Percentiles rank a stretch among this genome's conserved stretches.
Evolutionary conservation across 345 rosid species (phyloP).

Genomic region (Citropsis articulata): DNA sequence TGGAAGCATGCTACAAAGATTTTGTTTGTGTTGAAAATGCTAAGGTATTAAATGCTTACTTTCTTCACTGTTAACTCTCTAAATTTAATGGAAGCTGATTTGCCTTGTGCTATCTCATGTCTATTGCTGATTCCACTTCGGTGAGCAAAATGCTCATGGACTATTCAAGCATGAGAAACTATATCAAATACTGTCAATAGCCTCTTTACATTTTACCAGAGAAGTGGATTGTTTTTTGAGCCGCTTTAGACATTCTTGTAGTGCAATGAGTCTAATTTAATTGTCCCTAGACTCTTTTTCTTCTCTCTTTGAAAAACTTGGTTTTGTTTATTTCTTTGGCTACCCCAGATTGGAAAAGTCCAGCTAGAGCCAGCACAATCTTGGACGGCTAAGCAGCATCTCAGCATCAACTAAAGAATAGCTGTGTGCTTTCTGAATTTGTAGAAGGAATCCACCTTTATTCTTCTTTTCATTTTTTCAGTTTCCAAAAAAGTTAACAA

Average conservation of each 20-base stretch:
- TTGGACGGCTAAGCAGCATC: constrained; percentile 82
- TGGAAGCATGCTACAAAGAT: constrained; percentile 94
- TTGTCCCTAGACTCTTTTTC: background rate
- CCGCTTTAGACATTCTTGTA: background rate
- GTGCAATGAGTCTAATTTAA: background rate
- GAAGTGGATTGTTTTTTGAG: background rate
- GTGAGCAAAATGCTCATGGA: background rate
- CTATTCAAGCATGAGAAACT: background rate
- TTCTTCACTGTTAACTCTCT: background rate
- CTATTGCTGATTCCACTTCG: background rate
- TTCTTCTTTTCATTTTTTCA: background rate
- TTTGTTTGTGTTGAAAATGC: constrained; percentile 91
- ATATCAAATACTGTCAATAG: constrained; percentile 1
- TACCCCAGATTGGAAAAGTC: constrained; percentile 67
- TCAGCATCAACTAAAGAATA: constrained; percentile 43
- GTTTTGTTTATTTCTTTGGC: constrained; percentile 14
- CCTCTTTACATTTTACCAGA: background rate
- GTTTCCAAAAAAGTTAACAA: constrained; percentile 7
- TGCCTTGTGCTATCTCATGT: background rate
- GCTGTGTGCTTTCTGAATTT: constrained; percentile 9
- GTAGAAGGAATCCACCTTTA: background rate
- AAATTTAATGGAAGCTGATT: constrained; percentile 6
- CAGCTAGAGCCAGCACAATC: constrained; percentile 72
- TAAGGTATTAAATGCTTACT: constrained; percentile 47
- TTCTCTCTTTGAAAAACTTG: background rate